Conservation (phyloP, 2,329 filamentous ascomycete genomes). For the Nannizziopsis barbatae region DNA sequence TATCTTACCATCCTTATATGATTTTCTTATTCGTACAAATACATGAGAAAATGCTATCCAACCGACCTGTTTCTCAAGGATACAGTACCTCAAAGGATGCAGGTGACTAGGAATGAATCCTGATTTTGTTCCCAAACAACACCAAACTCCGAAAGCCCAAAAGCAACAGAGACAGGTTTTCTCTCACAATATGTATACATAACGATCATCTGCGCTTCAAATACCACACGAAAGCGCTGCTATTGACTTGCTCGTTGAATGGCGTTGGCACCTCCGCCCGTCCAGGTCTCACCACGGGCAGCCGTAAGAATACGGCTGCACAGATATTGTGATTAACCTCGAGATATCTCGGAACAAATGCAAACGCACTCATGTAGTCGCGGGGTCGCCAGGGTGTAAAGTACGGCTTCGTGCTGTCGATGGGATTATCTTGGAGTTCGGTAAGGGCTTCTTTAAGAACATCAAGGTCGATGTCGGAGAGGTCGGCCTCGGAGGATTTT, state of each 20-base stretch:
- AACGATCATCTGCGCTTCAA: conserved; percentile 58
- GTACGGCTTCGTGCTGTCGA: conserved; percentile 71
- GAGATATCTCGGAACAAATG: conserved; percentile 87
- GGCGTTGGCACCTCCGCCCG: conserved; percentile 75
- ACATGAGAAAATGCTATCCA: conserved; percentile 1
- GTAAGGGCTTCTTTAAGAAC: conserved; percentile 47
- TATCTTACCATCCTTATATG: neutral
- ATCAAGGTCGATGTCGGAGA: conserved; percentile 39
- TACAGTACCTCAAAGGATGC: neutral
- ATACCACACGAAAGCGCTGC: conserved; percentile 91
- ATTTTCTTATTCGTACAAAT: conserved; percentile 5
- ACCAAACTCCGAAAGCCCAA: neutral
- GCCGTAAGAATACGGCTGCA: conserved; percentile 84
- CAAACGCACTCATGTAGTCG: conserved; percentile 80
- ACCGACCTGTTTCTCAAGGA: neutral
- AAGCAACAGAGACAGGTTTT: too few relatives aligned
- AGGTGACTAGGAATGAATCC: too few relatives aligned
- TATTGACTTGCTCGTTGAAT: conserved; percentile 57
- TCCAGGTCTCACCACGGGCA: conserved; percentile 79
- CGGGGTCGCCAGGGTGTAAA: conserved; percentile 81
- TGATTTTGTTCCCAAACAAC: too few relatives aligned
- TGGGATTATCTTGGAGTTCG: conserved; percentile 60
- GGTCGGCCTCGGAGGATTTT: conserved; percentile 32
- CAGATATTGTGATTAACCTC: conserved; percentile 98
- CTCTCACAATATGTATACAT: too few relatives aligned